Base-by-base conservation (phyloP, 306 rosid species). In the Inga leiocalycina region DNA sequence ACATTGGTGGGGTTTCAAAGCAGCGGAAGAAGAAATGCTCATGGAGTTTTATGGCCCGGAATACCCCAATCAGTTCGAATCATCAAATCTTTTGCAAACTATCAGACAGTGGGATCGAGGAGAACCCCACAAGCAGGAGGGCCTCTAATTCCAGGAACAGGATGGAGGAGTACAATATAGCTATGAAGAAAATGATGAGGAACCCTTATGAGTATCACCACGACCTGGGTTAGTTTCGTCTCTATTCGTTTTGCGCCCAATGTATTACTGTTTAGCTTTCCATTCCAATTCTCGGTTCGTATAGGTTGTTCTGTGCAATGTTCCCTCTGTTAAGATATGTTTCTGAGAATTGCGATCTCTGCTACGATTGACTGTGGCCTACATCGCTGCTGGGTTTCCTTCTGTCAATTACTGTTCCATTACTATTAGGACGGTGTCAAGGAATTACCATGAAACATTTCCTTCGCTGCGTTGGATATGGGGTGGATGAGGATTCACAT, bases 121-220 rank as follows among this genome's bases (percentile, higher is more conserved):
- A 91, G 59, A 89, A 67, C 44, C 85, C 85, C 75, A 78, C 71
- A 0, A 82, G 77, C 85, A 77, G 62, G 62, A 85, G 57, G 44
- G 70, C 86, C 35, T 81, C 88, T 69, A 82, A 59, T 82, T 75
- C 91, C 65, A 88, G 64, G 64, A 88, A 91, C 87, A 86, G 74
- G 65, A 86, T 91, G 89, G 99, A 92, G 45, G 94, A 91, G 1
- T 96, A 96, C 92, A 96, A 93, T 85, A 82, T 69, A 61, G 93
- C 97, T 37, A 96, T 92, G 99, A 96, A 85, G 92, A 87, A 72
- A 82, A 96, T 93, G 99, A 96, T 90, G 99, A 93, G 92, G 80
- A 96, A 85, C 81, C 99, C 99, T 67, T 93, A 89, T 51, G 99
- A 96, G 86, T 96, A 96, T 87, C 98, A 96, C 43, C 99, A 96